phyloP scores from a whole-genome alignment of 371 early-diverging fungal genomes.

The Rhizopus stolonifer region DNA sequence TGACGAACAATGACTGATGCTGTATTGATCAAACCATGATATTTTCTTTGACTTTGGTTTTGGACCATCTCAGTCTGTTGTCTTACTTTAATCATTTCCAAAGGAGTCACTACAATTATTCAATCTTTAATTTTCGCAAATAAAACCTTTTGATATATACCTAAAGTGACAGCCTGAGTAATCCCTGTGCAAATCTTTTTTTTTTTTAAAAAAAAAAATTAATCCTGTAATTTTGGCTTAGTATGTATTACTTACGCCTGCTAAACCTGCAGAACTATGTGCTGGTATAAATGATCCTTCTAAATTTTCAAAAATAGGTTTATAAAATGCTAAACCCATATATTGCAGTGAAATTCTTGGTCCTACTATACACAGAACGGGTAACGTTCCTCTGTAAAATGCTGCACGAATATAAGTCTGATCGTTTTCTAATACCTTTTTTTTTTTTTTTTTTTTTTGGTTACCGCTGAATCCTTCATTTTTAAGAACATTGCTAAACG shows the following conservation, averaged over 20 bases:
- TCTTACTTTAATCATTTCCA: constrained; percentile 55
- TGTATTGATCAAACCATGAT: constrained; percentile 44
- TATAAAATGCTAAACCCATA: constrained; percentile 51
- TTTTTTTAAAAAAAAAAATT: neutral
- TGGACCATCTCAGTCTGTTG: constrained; percentile 50
- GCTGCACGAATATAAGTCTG: constrained; percentile 18
- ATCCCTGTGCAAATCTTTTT: constrained; percentile 49
- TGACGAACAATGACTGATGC: constrained; percentile 39
- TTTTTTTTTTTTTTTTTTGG: constrained; percentile 6
- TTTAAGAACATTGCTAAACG: constrained; percentile 28
- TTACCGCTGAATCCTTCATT: constrained; percentile 36
- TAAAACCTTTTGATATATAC: constrained; percentile 9
- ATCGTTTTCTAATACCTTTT: neutral
- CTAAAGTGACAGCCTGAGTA: constrained; percentile 51
- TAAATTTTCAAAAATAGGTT: constrained; percentile 51
- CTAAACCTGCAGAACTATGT: constrained; percentile 53
- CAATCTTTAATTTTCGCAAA: neutral
- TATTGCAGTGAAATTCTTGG: constrained; percentile 54
- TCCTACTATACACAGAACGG: constrained; percentile 52
- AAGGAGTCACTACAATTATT: constrained; percentile 40
- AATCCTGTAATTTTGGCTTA: neutral
- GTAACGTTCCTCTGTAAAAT: constrained; percentile 50
- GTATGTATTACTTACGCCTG: constrained; percentile 34
- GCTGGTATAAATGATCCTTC: constrained; percentile 41
- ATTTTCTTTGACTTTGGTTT: constrained; percentile 35